Evolutionary conservation across 345 rosid species (phyloP).

Genomic region (Balakata baccata): DNA sequence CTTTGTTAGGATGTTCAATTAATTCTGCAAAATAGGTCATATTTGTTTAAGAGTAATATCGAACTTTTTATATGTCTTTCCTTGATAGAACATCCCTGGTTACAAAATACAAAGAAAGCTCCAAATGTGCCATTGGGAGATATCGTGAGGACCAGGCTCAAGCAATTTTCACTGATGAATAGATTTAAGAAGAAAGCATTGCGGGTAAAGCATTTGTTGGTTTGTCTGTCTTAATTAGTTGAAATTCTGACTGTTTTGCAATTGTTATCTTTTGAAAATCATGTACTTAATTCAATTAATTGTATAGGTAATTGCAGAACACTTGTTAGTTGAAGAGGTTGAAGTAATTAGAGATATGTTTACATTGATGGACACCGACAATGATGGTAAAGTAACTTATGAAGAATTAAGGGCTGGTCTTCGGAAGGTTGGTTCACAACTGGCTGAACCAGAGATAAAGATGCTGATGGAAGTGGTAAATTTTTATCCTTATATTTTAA

Average conservation of each 20-base stretch:
- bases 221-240: slow-evolving; percentile 11
- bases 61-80: slow-evolving; percentile 14
- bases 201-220: slow-evolving; percentile 47
- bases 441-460: slow-evolving; percentile 89
- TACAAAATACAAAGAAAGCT: slow-evolving; percentile 92
- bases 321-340: slow-evolving; percentile 78
- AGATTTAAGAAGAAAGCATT: slow-evolving; percentile 93
- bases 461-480: slow-evolving; percentile 98
- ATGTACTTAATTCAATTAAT: slow-evolving; percentile 18
- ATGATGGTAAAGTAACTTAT: slow-evolving; percentile 77
- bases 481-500: slow-evolving; percentile 9
- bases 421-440: slow-evolving; percentile 82
- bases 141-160: slow-evolving; percentile 85
- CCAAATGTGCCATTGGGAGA: slow-evolving; percentile 96
- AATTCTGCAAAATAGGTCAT: not conserved
- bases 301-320: slow-evolving; percentile 89
- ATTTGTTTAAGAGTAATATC: slow-evolving; percentile 4
- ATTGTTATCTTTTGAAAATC: slow-evolving; percentile 5
- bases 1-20: slow-evolving; percentile 1
- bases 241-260: slow-evolving; percentile 1
- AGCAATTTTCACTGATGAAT: slow-evolving; percentile 93
- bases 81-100: slow-evolving; percentile 80
- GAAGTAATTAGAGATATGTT: slow-evolving; percentile 94
- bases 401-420: slow-evolving; percentile 86
- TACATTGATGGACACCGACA: slow-evolving; percentile 78